Evolutionary conservation across 129 eudicot species (phyloP).

Genomic region (Deinandra increscens): DNA sequence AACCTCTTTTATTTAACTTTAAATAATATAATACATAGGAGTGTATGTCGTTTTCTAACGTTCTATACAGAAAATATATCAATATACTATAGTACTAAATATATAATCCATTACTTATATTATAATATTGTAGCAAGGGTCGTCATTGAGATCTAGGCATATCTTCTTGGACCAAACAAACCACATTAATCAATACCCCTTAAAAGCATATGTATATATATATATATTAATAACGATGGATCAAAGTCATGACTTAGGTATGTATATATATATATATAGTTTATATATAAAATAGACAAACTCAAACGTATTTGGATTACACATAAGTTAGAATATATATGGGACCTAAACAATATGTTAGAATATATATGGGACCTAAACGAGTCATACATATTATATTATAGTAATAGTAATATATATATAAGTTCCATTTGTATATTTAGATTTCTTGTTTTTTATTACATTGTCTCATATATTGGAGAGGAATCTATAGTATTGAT

Average conservation of each 20-base stretch:
- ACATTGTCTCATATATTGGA: constrained; percentile 37
- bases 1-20: too few species aligned
- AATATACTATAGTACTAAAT: not conserved
- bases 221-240: constrained; percentile 42
- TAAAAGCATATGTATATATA: constrained; percentile 36
- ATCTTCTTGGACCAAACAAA: constrained; percentile 83
- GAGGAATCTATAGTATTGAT: constrained; percentile 42
- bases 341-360: constrained; percentile 46
- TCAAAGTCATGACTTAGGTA: constrained; percentile 49
- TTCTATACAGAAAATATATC: too few species aligned
- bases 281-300: constrained; percentile 31
- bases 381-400: not conserved
- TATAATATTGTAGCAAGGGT: constrained; percentile 39
- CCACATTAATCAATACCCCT: constrained; percentile 39
- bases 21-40: too few species aligned
- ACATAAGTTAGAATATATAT: constrained; percentile 26
- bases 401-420: not conserved
- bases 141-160: constrained; percentile 82
- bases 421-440: constrained; percentile 18
- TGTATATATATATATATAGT: not conserved
- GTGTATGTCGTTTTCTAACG: too few species aligned
- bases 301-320: constrained; percentile 43
- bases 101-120: not conserved
- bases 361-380: constrained; percentile 42
- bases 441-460: constrained; percentile 29